Base-by-base conservation (phyloP, 805 yeast genomes). In the Debaryomyces prosopidis region DNA sequence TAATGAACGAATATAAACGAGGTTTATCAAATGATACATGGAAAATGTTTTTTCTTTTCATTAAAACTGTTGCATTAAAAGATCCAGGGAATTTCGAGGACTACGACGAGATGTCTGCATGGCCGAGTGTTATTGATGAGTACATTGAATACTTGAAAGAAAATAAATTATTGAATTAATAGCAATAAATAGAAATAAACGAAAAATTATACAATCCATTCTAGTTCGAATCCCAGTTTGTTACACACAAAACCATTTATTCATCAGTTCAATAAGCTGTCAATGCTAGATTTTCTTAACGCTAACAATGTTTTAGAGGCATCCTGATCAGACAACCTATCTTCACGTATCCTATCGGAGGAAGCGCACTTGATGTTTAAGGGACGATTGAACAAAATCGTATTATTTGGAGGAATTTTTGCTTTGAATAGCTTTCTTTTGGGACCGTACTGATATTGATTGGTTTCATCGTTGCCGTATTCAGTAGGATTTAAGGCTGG, bases 91-190 rank as follows among this genome's bases (percentile, higher is more conserved):
- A 58, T 1, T 68, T 92, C 4, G 65, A 66, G 12, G 66, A 64
- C 2, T 91, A 90, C 63, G 91, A 86, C 54, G 94, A 85, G 51
- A 77, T 79, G 53, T 90, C 86, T 18, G 87, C 97, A 0, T 92
- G 98, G 98, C 99, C 98, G 4, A 80, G 87, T 43, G 69, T 89
- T 14, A 81, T 92, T 52, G 99, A 92, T 62, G 89, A 83, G 47
- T 92, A 80, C 59, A 86, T 89, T 17, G 95, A 86, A 51, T 74
- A 74, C 56, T 68, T 73, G 52, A 53, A 57, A 19, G 73, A 66
- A 9, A 54, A 57, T 20, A 58, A 49, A 14, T 50, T 57, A 6
- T 43, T 43, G 27, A 14, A 20, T 19, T 18, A 36, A 30, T 18
- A 34, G 8, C 16, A 34, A n/a, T n/a, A n/a, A 6, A 30, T 30